Evolutionary conservation across 768 basidiomycete species (phyloP).

Genomic region (Phanerodontia chrysosporium): DNA sequence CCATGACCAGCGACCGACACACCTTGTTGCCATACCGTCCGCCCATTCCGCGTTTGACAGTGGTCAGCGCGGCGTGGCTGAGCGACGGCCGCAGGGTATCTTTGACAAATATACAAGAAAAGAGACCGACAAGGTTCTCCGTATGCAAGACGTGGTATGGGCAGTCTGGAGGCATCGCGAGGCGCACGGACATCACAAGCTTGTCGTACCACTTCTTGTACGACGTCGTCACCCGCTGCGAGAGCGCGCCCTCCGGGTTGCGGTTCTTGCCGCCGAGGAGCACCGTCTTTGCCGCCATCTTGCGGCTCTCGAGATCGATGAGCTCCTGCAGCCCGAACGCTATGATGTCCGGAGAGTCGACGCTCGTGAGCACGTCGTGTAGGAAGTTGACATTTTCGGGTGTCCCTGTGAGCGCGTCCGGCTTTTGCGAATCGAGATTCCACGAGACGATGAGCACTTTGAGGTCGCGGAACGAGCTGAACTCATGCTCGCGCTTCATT

Average conservation of each 20-base stretch:
- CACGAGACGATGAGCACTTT: slow-evolving; percentile 81
- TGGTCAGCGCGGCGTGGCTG: slow-evolving; percentile 69
- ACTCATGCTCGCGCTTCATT: slow-evolving; percentile 66
- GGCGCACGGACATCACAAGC: slow-evolving; percentile 64
- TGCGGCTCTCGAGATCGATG: slow-evolving; percentile 90
- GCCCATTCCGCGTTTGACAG: slow-evolving; percentile 88
- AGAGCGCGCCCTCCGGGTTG: slow-evolving; percentile 52
- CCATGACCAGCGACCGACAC: slow-evolving; percentile 12
- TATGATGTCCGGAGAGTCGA: slow-evolving; percentile 81
- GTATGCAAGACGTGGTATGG: slow-evolving; percentile 80
- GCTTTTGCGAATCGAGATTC: slow-evolving; percentile 90
- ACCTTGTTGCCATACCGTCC: slow-evolving; percentile 97
- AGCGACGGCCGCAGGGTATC: slow-evolving; percentile 54
- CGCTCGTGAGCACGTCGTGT: slow-evolving; percentile 66
- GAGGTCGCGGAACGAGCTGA: slow-evolving; percentile 75
- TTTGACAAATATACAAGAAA: slow-evolving; percentile 75
- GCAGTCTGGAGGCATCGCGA: slow-evolving; percentile 67
- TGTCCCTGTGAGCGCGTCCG: slow-evolving; percentile 64
- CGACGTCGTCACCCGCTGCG: slow-evolving; percentile 80
- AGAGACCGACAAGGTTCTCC: slow-evolving; percentile 88
- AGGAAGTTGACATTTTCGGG: slow-evolving; percentile 76
- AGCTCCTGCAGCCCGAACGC: slow-evolving; percentile 95
- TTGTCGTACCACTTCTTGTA: slow-evolving; percentile 90
- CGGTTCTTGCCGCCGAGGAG: slow-evolving; percentile 73
- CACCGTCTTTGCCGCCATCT: slow-evolving; percentile 89